These are phyloP conservation scores for Massarina eburnea DNA, from an alignment of 2,329 filamentous ascomycete species.

Conservation along the genomic window DNA sequence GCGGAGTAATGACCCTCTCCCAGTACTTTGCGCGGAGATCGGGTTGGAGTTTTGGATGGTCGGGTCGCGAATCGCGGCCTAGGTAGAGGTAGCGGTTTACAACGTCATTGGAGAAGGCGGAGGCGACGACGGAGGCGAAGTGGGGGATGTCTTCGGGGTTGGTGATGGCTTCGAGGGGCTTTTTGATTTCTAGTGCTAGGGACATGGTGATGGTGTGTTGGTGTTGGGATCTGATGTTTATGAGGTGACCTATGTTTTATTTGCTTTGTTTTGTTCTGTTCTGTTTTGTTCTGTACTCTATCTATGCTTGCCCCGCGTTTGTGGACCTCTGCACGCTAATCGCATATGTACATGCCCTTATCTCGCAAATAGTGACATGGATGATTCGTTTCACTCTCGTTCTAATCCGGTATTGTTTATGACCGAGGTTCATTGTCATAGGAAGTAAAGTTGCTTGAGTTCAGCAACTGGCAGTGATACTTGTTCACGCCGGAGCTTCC, in stretches of 20 bases:
- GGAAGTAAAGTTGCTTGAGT: neutral
- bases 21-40: slow-evolving; percentile 2
- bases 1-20: slow-evolving; percentile 1
- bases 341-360: too few species aligned
- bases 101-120: slow-evolving; percentile 1
- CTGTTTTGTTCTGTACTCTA: too few species aligned
- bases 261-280: neutral
- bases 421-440: too few species aligned
- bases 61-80: slow-evolving; percentile 1
- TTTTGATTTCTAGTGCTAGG: neutral
- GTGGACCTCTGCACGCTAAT: too few species aligned
- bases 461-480: neutral
- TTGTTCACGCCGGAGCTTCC: too few species aligned
- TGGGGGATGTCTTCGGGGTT: slow-evolving; percentile 1
- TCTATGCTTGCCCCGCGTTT: too few species aligned
- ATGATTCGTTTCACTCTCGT: too few species aligned
- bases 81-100: slow-evolving; percentile 6
- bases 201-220: neutral
- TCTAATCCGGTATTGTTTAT: too few species aligned
- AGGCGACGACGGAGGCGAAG: neutral
- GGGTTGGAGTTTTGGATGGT: slow-evolving; percentile 3
- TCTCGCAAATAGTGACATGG: too few species aligned
- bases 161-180: slow-evolving; percentile 1
- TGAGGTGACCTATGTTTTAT: neutral
- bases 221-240: neutral